Evolutionary conservation across 2,329 filamentous ascomycete species (phyloP), one percentile per base, ranked within the genome.

Genomic region (Cladophialophora chaetospira): DNA sequence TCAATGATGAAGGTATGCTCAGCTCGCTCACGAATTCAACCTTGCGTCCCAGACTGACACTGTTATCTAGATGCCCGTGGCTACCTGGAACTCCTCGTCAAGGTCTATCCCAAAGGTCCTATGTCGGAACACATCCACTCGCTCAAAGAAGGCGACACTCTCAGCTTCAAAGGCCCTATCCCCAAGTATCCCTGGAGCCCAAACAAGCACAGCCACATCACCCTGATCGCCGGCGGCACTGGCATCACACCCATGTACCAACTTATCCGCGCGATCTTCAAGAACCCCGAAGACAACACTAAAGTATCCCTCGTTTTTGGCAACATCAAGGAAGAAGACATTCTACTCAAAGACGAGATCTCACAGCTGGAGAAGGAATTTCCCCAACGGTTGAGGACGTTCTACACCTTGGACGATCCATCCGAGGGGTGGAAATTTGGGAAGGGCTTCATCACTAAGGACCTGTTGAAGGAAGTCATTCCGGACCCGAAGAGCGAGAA

Each of bases 161-260:
- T 99, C 53, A 87, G 93, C 61, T 86, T 99, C 79, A 97, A 99
- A 82, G 94, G 94, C 15, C 94, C 94, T 2, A 85, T 99, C 35
- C 89, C 91, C 68, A 99, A 99, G 77, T 97, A 97, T 76, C 76
- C 84, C 28, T 97, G 92, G 92, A 71, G 84, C 51, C 70, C 87
- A 66, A 97, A 97, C 83, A 97, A 96, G 84, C 92, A 97, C 79
- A 79, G 89, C 60, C 91, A 97, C 79, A 71, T 79, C 65, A 72
- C 70, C 49, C 64, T 79, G 67, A 74, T 99, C 62, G 91, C 93
- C n/a, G 94, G 94, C 68, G 94, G 94, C 64, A 97, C 94, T 5
- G 94, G 94, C 60, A 96, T 99, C 74, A 94, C 94, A 9, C 94
- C 94, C 66, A 97, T 97, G 93, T 97, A 89, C 82, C 94, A 99